Evolutionary conservation across 2,329 filamentous ascomycete species (phyloP), one percentile per base, ranked within the genome.

Genomic region (Aspergillus novoparasiticus): DNA sequence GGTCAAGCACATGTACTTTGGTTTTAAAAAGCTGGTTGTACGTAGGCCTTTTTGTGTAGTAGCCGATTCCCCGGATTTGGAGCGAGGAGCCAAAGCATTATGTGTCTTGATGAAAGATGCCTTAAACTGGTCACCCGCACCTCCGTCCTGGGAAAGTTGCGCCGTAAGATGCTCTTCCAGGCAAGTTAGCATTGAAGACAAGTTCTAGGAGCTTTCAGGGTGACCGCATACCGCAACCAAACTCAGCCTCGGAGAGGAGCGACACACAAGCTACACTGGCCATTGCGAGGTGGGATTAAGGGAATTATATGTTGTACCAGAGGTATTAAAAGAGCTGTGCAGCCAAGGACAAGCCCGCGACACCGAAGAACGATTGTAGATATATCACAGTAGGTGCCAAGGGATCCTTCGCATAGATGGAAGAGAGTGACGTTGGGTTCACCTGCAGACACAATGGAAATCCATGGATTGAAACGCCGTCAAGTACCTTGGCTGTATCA

Each of bases 1-100:
- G 11, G 72, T 69, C 56, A 81, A 62, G 63, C 79, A 81, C 28
- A 72, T 73, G 59, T 79, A 81, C 57, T 74, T 75, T 6, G 79
- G 78, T 56, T 76, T 80, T 41, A 80, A 61, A 2, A 75, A 72
- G 14, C 70, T 66, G 11, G 69, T 66, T 41, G 69, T 69, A 6
- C 67, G 70, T 16, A 72, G 61, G 41, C 69, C 58, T 1, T 67
- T 67, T 39, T 71, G 66, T 28, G 70, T 64, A 6, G 69, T 45
- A 23, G 56, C 21, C 23, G 65, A 59, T 2, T 69, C 68, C 32
- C 68, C 68, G 10, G 72, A 56, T 21, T 71, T 71, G 11, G 73
- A 69, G 16, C 70, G 69, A 14, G 71, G 70, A 30, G 75, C 73
- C 58, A 76, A 66, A 3, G 69, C 60, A 39, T 73, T 69, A 60